Evolutionary conservation across 805 yeast species (phyloP).

Genomic region (Pichia eremophila): DNA sequence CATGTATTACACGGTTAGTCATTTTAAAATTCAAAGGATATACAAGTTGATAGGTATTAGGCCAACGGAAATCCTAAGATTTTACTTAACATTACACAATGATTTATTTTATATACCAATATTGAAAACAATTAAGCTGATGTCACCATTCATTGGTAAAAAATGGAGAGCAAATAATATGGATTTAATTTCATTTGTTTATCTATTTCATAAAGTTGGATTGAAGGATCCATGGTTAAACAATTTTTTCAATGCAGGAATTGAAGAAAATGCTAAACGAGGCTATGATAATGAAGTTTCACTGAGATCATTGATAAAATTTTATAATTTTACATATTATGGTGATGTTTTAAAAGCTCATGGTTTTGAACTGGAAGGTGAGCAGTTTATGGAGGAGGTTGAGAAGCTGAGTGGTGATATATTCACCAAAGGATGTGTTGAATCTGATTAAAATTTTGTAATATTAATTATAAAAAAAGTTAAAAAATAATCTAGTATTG

Average conservation of each 20-base stretch:
- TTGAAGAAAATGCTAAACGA: conserved; percentile 63
- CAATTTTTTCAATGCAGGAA: conserved; percentile 69
- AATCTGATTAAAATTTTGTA: not conserved
- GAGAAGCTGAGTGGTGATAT: conserved; percentile 25
- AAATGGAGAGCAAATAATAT: conserved; percentile 91
- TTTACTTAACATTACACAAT: conserved; percentile 52
- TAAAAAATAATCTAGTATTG: no score
- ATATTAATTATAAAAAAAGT: not conserved
- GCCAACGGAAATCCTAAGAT: conserved; percentile 54
- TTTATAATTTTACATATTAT: conserved; percentile 59
- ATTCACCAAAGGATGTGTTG: conserved; percentile 22
- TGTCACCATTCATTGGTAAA: conserved; percentile 84
- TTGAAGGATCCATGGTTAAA: conserved; percentile 82
- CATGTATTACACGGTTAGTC: conserved; percentile 44
- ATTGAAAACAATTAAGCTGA: conserved; percentile 62
- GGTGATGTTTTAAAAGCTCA: conserved; percentile 40
- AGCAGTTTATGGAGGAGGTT: conserved; percentile 12
- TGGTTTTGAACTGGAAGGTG: conserved; percentile 38
- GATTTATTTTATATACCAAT: conserved; percentile 56
- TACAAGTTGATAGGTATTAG: conserved; percentile 51
- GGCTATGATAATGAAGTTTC: conserved; percentile 84
- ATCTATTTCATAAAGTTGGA: conserved; percentile 60
- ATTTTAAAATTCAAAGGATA: conserved; percentile 66
- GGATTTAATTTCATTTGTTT: conserved; percentile 86
- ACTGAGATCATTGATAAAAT: conserved; percentile 65